Base-by-base conservation (phyloP, 495 filamentous ascomycete species). In the Poronia punctata region DNA sequence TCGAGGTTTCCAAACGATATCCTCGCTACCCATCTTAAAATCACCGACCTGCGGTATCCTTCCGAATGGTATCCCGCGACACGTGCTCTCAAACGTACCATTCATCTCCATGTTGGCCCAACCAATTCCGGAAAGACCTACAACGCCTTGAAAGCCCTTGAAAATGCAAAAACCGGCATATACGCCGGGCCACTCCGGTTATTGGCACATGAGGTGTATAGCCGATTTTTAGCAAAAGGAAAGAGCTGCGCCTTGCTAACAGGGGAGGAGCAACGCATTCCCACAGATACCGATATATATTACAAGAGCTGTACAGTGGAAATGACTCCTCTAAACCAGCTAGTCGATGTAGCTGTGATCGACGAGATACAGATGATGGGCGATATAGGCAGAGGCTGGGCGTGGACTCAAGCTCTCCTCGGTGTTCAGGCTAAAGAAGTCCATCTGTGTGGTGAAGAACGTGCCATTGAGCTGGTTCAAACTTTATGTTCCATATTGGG, bases 71-170 rank as follows among this genome's bases (percentile, higher is more conserved):
- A 82, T 57, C 88, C 88, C 2, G 74, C 67, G 5, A 84, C 93
- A 15, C 76, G 93, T 34, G 66, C 76, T 14, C 64, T 88, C 40
- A 82, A 89, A 55, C 74, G 93, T 24, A 90, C 77, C 2, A 74
- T 96, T 40, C 84, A 96, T 68, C 66, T 99, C 7, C 93, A 99
- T 56, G 88, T 99, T 31, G 93, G 93, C 1, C 93, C 93, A 0
- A 99, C 93, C 2, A 99, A 99, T 62, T 96, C 89, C 4, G 93
- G 93, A 40, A 99, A 99, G 65, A 99, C 93, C 2, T 97, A 97
- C 60, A 82, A 88, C 57, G 93, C 93, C 3, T 62, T 99, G 36
- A 81, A 95, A 61, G 75, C 83, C n/a, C 75, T 99, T 7, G 82
- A 93, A 58, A 63, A 74, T 23, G 78, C 82, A 19, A 72, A 79